Conservation (phyloP, 345 rosid genomes). For the Pseudoturritis turrita region DNA sequence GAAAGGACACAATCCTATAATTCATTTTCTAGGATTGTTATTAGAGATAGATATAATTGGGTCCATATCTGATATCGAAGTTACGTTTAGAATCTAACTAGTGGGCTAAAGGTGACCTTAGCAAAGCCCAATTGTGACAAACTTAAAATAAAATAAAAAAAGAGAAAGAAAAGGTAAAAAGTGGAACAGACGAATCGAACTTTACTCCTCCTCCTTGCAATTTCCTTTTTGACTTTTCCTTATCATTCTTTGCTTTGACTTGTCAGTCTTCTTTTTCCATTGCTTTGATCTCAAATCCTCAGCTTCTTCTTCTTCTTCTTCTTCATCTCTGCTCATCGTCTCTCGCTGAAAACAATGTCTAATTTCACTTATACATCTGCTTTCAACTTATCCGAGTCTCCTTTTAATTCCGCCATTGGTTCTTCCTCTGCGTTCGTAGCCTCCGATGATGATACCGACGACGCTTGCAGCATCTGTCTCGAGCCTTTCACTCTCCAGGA, state of each 20-base stretch:
- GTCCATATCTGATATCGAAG: no score
- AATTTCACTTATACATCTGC: conserved; percentile 26
- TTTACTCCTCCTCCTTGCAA: conserved; percentile 13
- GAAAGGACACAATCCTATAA: no score
- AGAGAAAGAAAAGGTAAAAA: conserved; percentile 8
- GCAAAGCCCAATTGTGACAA: conserved; percentile 7
- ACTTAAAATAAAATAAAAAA: neutral
- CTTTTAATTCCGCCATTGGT: conserved; percentile 11
- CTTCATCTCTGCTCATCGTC: neutral
- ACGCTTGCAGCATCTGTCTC: conserved; percentile 87
- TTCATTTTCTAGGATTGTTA: no score
- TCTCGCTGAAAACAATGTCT: conserved; percentile 42
- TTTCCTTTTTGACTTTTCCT: conserved; percentile 23
- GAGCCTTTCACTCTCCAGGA: conserved; percentile 63
- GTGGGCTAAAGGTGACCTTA: neutral
- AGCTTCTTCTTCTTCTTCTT: neutral
- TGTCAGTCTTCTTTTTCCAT: conserved; percentile 16
- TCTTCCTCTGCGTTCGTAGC: conserved; percentile 29
- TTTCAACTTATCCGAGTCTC: conserved; percentile 25
- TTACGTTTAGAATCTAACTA: no score
- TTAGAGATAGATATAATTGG: no score
- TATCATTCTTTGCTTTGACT: conserved; percentile 48
- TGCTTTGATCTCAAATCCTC: neutral
- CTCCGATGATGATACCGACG: conserved; percentile 49
- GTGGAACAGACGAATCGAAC: conserved; percentile 22